Base-by-base conservation (phyloP, 1,284 basidiomycete genomes). In the Trichosporon coremiiforme region DNA sequence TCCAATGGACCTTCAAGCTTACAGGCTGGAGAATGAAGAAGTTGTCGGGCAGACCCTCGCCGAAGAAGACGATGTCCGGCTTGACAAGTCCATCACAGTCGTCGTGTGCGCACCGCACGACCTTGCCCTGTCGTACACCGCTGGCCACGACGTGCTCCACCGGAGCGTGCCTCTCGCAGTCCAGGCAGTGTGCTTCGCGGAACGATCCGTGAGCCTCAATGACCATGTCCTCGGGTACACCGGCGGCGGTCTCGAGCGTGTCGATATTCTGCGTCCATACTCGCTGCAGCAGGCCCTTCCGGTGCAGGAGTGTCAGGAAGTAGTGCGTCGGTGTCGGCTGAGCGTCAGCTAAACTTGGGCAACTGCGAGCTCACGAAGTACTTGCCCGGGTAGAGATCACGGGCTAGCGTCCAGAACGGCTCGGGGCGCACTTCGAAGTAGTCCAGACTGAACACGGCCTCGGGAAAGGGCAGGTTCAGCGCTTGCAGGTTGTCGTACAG, bases 151-250 rank as follows among this genome's bases (percentile, higher is more conserved):
- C 88, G n/a, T 88, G 87, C 25, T 87, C 87, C 64, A 90, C 87
- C 73, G 87, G 92, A 0, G 85, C 79, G 1, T 81, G 78, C 29
- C 85, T 74, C 17, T 71, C 63, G 79, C 94, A 97, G 20, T 88
- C 85, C 13, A 96, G 88, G 77, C 95, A 98, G 68, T 88, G 86
- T 66, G 95, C 91, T 9, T 86, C 87, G 0, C 93, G 92, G 75
- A 95, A 95, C 75, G 90, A 93, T 0, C 95, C 96, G 78, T 99
- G 96, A 0, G 97, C 97, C 84, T 98, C 96, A 41, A 98, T 87
- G 70, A 99, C 90, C 75, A 88, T 88, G 25, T 88, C 83, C 0
- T 83, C 85, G 0, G 91, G 89, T 0, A 98, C 87, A 7, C 93
- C 93, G 0, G 94, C 91, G 0, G 90, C 87, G 2, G 92, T 87